phyloP scores from a whole-genome alignment of 306 rosid species.

The Dryas octopetala region DNA sequence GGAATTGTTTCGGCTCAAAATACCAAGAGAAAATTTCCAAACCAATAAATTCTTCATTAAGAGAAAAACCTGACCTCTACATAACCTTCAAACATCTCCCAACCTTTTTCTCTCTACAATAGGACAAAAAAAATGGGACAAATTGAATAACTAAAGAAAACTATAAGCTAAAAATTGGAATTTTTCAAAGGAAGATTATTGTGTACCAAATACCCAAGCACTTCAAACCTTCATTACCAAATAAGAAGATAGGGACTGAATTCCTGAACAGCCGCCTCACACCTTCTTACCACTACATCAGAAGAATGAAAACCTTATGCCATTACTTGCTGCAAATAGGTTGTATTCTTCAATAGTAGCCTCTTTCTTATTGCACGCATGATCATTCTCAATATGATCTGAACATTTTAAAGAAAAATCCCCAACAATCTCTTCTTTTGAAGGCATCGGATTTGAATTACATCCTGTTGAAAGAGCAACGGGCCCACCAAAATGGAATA shows the following conservation, averaged over 20 bases:
- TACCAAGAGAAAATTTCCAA: conserved; percentile 4
- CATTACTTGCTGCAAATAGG: conserved; percentile 83
- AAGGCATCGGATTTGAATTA: conserved; percentile 40
- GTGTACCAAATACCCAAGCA: conserved; percentile 57
- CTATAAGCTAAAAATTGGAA: conserved; percentile 46
- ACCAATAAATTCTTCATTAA: conserved; percentile 36
- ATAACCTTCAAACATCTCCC: conserved; percentile 52
- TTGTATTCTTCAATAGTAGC: conserved; percentile 82
- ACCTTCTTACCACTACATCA: conserved; percentile 55
- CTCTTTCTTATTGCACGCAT: conserved; percentile 60
- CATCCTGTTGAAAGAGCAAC: conserved; percentile 63
- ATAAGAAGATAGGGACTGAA: conserved; percentile 59
- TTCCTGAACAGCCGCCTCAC: conserved; percentile 59
- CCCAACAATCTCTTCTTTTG: conserved; percentile 40
- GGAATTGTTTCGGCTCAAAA: not conserved
- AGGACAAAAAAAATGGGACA: conserved; percentile 42
- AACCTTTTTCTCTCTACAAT: conserved; percentile 48
- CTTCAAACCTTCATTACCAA: conserved; percentile 56
- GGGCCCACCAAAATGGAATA: conserved; percentile 95
- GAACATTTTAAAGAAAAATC: conserved; percentile 42
- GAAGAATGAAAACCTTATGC: conserved; percentile 71
- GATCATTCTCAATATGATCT: conserved; percentile 50
- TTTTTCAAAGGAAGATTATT: conserved; percentile 61
- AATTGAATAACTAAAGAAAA: conserved; percentile 51
- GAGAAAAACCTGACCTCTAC: conserved; percentile 27